Evolutionary conservation across 345 rosid genomes (phyloP), one percentile per base, ranked within the genome.

Genomic region (Eucalyptus cloeziana): DNA sequence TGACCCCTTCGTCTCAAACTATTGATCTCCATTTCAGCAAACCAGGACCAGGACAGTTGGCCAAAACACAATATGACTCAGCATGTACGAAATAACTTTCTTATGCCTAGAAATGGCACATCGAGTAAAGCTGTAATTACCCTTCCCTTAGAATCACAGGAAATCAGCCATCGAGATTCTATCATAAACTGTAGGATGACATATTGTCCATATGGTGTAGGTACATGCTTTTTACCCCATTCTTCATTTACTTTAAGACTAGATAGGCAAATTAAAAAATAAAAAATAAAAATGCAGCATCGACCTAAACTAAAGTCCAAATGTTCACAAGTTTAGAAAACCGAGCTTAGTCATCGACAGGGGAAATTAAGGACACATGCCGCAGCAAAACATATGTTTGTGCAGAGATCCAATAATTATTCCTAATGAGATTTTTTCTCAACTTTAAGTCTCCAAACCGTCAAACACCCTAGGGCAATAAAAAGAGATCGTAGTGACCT

Each of bases 401-500:
- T 9, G 81, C 27, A 21, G 22, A 71, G 5, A 71, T 71, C 83
- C 27, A 19, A 71, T 3, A 6, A 17, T 19, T 21, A 37, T 19
- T 37, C 14, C 8, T 37, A 76, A 37, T 0, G 45, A 76, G 47
- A 19, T 76, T 19, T 76, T 37, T 30, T 19, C 11, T 76, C 47
- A 21, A 76, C 27, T 17, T 9, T 5, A 76, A 37, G 45, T 76
- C 12, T 10, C 83, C 15, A 37, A 37, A 37, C 25, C 4, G 8
- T 21, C 27, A 19, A 76, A 37, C 45, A 86, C 17, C 3, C 37
- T n/a, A 31, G 25, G 58, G 16, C 27, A 14, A 45, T 13, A 33
- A 52, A 79, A 69, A 51, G 88, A 76, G 43, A n/a, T 27, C 5
- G 87, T 79, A 81, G 87, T 86, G 89, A 95, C 94, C 94, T 92